Conservation (phyloP, 192 early-diverging fungal species). For the Umbelopsis isabellina region DNA sequence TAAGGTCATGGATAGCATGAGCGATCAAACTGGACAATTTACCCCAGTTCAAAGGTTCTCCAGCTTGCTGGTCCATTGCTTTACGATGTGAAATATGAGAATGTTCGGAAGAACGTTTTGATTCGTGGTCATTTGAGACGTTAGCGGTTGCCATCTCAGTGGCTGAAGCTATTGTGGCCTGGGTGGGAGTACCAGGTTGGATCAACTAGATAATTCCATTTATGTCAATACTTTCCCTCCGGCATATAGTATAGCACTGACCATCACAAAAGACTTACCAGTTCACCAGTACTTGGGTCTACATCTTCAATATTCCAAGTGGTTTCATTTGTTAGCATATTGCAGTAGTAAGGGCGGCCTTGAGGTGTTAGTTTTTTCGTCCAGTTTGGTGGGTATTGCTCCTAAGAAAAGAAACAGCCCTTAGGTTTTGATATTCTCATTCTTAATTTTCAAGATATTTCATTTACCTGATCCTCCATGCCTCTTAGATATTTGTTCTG, state of each 20-base stretch:
- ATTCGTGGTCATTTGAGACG: not conserved
- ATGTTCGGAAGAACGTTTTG: slow-evolving; percentile 4
- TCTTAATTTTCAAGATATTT: not conserved
- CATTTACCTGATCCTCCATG: slow-evolving; percentile 1
- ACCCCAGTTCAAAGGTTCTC: slow-evolving; percentile 47
- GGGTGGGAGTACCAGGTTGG: slow-evolving; percentile 2
- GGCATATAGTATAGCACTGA: too few species aligned
- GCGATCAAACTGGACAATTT: slow-evolving; percentile 49
- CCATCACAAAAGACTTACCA: slow-evolving; percentile 33
- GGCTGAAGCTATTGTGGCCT: not conserved
- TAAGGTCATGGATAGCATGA: slow-evolving; percentile 58
- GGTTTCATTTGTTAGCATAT: slow-evolving; percentile 61
- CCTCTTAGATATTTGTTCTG: slow-evolving; percentile 12
- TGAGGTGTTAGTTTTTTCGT: slow-evolving; percentile 54
- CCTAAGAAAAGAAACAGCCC: not conserved
- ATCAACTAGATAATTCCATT: not conserved
- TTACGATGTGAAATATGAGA: not conserved
- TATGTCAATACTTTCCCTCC: not conserved
- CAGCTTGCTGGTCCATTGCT: not conserved
- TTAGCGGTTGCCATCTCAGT: not conserved
- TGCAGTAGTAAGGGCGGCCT: slow-evolving; percentile 61
- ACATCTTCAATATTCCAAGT: slow-evolving; percentile 61
- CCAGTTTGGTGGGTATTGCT: slow-evolving; percentile 59
- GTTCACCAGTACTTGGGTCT: slow-evolving; percentile 53
- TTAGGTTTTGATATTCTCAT: not conserved